Base-by-base conservation (phyloP, 2,329 filamentous ascomycete genomes). In the Trichoderma afroharzianum region DNA sequence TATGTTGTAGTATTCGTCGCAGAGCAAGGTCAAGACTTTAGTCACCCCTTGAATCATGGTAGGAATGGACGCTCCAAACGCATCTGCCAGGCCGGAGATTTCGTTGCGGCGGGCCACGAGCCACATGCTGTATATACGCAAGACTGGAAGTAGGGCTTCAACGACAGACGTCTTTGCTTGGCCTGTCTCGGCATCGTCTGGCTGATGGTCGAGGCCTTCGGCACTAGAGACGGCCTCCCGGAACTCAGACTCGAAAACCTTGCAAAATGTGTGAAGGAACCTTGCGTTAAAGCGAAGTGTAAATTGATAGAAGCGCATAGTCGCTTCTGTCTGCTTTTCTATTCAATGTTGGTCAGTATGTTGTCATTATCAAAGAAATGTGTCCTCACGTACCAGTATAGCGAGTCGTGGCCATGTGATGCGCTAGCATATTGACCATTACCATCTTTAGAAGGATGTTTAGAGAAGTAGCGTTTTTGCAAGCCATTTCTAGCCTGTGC, bases 391-490 rank as follows among this genome's bases (percentile, higher is more conserved):
- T 73, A 82, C 82, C 78, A 24, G 76, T 75, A 64, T 77, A 80
- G 43, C 78, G 77, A 32, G 74, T 68, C 14, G 77, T 77, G 8
- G 93, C 91, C 77, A 93, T 87, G 74, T 91, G 88, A 79, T 96
- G 93, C 7, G 95, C 93, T 6, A 93, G 90, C 73, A 98, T 92
- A 77, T 97, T 98, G 75, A 95, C 90, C 58, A 98, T 84, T 6
- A 93, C 88, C 81, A 98, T 92, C 79, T 94, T 96, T 73, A 93
- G 87, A 32, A 98, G 80, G 14, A 89, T 87, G 14, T 86, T 86
- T 58, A 91, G 88, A 63, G 92, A 85, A 1, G 88, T 86, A 11
- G 90, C 86, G 73, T 90, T 88, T 78, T 92, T 94, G 32, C 96
- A 84, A 33, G 93, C 89, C 75, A 92, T 88, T 62, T 90, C 88